Base-by-base conservation (phyloP, 306 rosid genomes). In the Ormosia emarginata region DNA sequence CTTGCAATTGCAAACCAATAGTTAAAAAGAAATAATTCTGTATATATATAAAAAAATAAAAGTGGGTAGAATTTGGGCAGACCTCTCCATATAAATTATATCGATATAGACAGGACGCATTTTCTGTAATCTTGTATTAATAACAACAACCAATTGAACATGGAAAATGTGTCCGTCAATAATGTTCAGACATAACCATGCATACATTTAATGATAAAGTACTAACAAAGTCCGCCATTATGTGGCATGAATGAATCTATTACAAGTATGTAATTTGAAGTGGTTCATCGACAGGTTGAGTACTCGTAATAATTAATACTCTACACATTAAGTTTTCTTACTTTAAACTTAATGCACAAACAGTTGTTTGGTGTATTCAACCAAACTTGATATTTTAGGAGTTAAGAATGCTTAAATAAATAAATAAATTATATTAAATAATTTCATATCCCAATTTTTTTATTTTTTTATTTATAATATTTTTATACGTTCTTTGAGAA, bases 121-220 rank as follows among this genome's bases (percentile, higher is more conserved):
- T 43, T 43, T 43, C 8, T 67, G 2, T 14, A 41, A 67, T 39
- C 32, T 37, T 65, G 50, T 39, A 43, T 44, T 47, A 30, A 29
- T 13, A 43, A 69, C 17, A 34, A 3, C 50, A 36, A 72, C 50
- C 32, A 71, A 77, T 33, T 30, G 0, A 46, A 77, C 55, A 33
- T 34, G 66, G 55, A 56, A 52, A 77, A 52, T 39, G 53, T 44
- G 67, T 36, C 65, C 44, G n/a, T 9, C 1, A 30, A 62, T 33
- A 62, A 34, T 11, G 37, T 32, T 33, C 55, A 78, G 50, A 33
- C 70, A 79, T 69, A 70, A 68, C 44, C 78, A 57, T 15, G 4
- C 62, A 79, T 15, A 7, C 62, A 79, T 67, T 78, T 55, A 79
- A 79, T 67, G 59, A 67, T 67, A 18, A 39, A 78, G 33, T 33